These are phyloP conservation scores for Trichoderma gamsii DNA, from an alignment of 495 filamentous ascomycete genomes.

Conservation along the genomic window DNA sequence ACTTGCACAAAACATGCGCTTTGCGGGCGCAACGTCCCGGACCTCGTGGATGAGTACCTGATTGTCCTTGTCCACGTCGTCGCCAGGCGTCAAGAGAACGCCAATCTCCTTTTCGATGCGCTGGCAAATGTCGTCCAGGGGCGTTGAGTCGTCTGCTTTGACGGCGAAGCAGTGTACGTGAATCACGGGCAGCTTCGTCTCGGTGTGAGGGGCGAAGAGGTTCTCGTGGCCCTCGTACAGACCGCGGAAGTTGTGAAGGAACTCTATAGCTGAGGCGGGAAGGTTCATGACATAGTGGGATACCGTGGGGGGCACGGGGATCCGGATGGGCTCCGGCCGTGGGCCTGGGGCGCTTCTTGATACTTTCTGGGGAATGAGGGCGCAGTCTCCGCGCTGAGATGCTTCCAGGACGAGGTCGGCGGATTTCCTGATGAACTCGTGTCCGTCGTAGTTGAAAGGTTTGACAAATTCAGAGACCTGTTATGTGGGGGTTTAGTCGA, in stretches of 20 bases:
- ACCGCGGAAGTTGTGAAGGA: constrained; percentile 79
- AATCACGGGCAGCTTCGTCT: constrained; percentile 62
- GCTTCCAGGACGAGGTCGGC: constrained; percentile 55
- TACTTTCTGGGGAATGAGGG: constrained; percentile 35
- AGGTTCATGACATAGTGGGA: constrained; percentile 96
- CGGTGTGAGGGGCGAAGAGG: constrained; percentile 57
- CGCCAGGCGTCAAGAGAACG: constrained; percentile 53
- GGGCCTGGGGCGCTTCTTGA: constrained; percentile 29
- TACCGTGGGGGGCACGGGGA: constrained; percentile 61
- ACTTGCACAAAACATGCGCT: constrained; percentile 93
- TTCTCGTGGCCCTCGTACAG: constrained; percentile 63
- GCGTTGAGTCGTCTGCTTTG: constrained; percentile 62
- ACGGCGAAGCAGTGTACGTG: constrained; percentile 88
- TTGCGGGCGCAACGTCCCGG: constrained; percentile 82
- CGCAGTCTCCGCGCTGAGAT: constrained; percentile 39
- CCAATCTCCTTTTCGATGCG: constrained; percentile 57
- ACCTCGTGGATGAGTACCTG: constrained; percentile 69
- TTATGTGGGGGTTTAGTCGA: background rate
- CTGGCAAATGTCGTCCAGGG: constrained; percentile 57
- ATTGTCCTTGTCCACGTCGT: constrained; percentile 46
- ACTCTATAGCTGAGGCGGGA: constrained; percentile 77
- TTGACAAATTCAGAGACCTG: constrained; percentile 68
- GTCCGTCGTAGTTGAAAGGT: constrained; percentile 74
- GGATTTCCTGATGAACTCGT: constrained; percentile 66
- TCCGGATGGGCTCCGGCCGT: constrained; percentile 33